Evolutionary conservation across 768 basidiomycete genomes (phyloP).

Genomic region (Leccinum disarticulatum): DNA sequence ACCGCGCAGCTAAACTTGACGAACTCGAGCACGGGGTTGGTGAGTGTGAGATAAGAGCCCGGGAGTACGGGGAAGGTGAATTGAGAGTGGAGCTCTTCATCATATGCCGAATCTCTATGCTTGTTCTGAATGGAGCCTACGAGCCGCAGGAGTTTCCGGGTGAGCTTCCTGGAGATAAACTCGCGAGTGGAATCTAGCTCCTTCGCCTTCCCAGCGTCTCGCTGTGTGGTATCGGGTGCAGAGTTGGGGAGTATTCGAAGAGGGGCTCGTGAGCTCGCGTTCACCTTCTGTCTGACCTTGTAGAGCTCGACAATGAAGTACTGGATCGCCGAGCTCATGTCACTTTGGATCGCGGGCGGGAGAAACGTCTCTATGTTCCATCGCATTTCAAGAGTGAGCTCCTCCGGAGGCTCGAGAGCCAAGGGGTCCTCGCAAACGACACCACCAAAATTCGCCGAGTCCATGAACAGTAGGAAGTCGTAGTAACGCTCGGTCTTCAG

Average conservation of each 20-base stretch:
- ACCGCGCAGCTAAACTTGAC: slow-evolving; percentile 85
- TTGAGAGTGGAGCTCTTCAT: slow-evolving; percentile 50
- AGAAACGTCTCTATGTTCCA: slow-evolving; percentile 95
- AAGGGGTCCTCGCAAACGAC: slow-evolving; percentile 81
- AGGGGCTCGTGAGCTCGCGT: slow-evolving; percentile 62
- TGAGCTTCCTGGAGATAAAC: slow-evolving; percentile 79
- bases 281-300: slow-evolving; percentile 64
- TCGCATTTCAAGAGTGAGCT: slow-evolving; percentile 73
- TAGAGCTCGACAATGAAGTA: slow-evolving; percentile 86
- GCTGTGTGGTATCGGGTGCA: slow-evolving; percentile 62
- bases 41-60: slow-evolving; percentile 77
- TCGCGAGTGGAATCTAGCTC: slow-evolving; percentile 69
- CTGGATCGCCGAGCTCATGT: slow-evolving; percentile 72
- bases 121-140: slow-evolving; percentile 64
- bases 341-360: slow-evolving; percentile 74
- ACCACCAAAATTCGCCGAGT: slow-evolving; percentile 87
- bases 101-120: slow-evolving; percentile 57
- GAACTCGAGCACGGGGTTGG: slow-evolving; percentile 84
- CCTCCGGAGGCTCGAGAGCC: slow-evolving; percentile 64
- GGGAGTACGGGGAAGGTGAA: slow-evolving; percentile 86
- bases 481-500: slow-evolving; percentile 87
- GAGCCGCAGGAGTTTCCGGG: slow-evolving; percentile 71
- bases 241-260: slow-evolving; percentile 68
- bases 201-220: slow-evolving; percentile 63
- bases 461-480: slow-evolving; percentile 95